Base-by-base conservation (phyloP, 2,329 filamentous ascomycete genomes). In the Aspergillus udagawae region DNA sequence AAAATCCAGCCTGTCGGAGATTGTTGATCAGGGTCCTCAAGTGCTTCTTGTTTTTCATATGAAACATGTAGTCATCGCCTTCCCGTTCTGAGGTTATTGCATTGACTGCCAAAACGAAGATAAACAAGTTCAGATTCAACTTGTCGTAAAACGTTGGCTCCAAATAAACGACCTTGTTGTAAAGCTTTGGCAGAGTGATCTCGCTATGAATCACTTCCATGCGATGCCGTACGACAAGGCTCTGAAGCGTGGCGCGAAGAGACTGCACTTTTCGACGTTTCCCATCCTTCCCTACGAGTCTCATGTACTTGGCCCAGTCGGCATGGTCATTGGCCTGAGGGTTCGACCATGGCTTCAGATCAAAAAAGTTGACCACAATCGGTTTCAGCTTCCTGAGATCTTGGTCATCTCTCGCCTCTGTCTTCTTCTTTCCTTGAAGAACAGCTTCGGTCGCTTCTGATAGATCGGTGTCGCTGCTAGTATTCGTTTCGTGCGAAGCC, bases 51-150 rank as follows among this genome's bases (percentile, higher is more conserved):
- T 92, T 92, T 12, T 82, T 85, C 0, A 84, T 83, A 65, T 96
- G 89, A 65, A 97, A 97, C 61, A 97, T 88, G 69, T 96, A 97
- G 70, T 97, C 92, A 55, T 84, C 80, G 65, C 93, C 93, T 0
- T 83, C 86, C 10, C 92, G 81, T 68, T 97, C 90, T 4, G 92
- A 96, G 25, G 92, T 92, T 0, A 97, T 86, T 0, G 91, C 86
- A 68, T 97, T 97, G 63, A 91, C 87, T 1, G 90, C 87, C 49
- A 97, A 84, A 68, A 91, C 86, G 74, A 94, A 89, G 0, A 90
- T 84, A 68, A 97, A 97, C 1, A 95, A 75, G 63, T 96, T 96
- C 27, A 92, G 80, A 0, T 88, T 90, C 9, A 96, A 73, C 66
- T 87, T 91, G 72, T 97, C 92, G 67, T 93, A 91, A 65, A 87